Base-by-base conservation (phyloP, 1,139 yeast genomes). In the Scheffersomyces insectosa region DNA sequence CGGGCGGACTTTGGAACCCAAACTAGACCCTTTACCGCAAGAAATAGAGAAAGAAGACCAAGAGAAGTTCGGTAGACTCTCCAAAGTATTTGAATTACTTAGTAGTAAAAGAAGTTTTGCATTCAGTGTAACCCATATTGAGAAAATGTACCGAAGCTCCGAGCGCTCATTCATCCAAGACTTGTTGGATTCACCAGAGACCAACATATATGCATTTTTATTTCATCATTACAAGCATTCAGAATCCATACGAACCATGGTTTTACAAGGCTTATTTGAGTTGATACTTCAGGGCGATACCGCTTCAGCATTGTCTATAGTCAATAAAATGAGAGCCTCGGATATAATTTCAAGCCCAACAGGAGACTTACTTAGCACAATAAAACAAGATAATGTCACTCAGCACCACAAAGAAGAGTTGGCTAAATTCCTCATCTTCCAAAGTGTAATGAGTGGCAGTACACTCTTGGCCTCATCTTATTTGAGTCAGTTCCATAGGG, bases 401-500 rank as follows among this genome's bases (percentile, higher is more conserved):
- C 9, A 8, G 11, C 8, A 7, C 3, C 6, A 20, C 8, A 31
- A 28, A 34, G 20, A 20, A 4, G 39, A 15, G 14, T 23, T 43
- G 8, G 48, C 45, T 4, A 42, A 44, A n/a, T 38, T 45, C 10
- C 37, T 53, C 30, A 39, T 52, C 5, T 36, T 43, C 4, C 48
- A 47, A 10, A 39, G 49, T 1, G 37, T 33, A 6, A 16, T 42
- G 3, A 36, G 39, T 4, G 70, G 70, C 2, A 68, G 65, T 11
- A 56, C 55, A 10, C 36, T 63, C 11, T 42, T 63, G 5, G 67
- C 64, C 4, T 39, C 62, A 4, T 52, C 65, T 36, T 60, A 43
- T 33, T 27, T 44, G 4, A 31, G 43, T 23, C 40, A 37, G 11
- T 39, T 52, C 12, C 14, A 20, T 3, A 25, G 41, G 4, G 33